Evolutionary conservation across 805 yeast species (phyloP).

Genomic region (Ogataea saltuana): DNA sequence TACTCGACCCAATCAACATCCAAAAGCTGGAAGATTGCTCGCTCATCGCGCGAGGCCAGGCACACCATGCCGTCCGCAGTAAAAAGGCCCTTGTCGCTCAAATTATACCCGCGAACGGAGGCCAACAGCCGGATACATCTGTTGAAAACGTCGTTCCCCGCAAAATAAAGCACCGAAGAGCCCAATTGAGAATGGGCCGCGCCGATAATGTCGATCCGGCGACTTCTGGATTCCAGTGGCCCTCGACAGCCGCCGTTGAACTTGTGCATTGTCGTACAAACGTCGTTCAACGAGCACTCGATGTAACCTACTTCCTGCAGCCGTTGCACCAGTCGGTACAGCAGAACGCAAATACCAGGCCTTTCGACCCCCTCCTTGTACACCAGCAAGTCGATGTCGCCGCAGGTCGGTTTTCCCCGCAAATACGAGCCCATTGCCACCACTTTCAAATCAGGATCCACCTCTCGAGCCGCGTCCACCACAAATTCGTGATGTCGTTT

Average conservation of each 20-base stretch:
- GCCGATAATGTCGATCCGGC: slow-evolving; percentile 54
- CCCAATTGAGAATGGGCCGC: slow-evolving; percentile 49
- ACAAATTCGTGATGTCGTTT: slow-evolving; percentile 41
- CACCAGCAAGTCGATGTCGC: slow-evolving; percentile 55
- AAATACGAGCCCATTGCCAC: slow-evolving; percentile 54
- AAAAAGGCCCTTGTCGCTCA: slow-evolving; percentile 49
- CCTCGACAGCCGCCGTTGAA: slow-evolving; percentile 41
- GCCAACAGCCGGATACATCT: slow-evolving; percentile 48
- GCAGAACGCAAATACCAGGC: slow-evolving; percentile 17
- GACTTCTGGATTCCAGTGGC: slow-evolving; percentile 35
- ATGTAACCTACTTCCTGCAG: slow-evolving; percentile 22
- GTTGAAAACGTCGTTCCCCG: slow-evolving; percentile 55
- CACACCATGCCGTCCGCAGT: slow-evolving; percentile 21
- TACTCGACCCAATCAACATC: slow-evolving; percentile 38
- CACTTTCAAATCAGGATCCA: slow-evolving; percentile 40
- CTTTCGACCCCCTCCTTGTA: slow-evolving; percentile 37
- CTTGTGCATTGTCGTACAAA: slow-evolving; percentile 26
- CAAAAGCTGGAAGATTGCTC: slow-evolving; percentile 44
- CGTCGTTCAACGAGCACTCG: slow-evolving; percentile 25
- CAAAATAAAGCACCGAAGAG: slow-evolving; percentile 51
- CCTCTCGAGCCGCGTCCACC: slow-evolving; percentile 13
- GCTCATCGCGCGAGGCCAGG: slow-evolving; percentile 47
- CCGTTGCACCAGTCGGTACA: slow-evolving; percentile 18
- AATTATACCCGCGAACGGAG: slow-evolving; percentile 34
- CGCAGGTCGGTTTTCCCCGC: slow-evolving; percentile 46